Evolutionary conservation across 768 basidiomycete species (phyloP).

Genomic region (Phlebiopsis gigantea): DNA sequence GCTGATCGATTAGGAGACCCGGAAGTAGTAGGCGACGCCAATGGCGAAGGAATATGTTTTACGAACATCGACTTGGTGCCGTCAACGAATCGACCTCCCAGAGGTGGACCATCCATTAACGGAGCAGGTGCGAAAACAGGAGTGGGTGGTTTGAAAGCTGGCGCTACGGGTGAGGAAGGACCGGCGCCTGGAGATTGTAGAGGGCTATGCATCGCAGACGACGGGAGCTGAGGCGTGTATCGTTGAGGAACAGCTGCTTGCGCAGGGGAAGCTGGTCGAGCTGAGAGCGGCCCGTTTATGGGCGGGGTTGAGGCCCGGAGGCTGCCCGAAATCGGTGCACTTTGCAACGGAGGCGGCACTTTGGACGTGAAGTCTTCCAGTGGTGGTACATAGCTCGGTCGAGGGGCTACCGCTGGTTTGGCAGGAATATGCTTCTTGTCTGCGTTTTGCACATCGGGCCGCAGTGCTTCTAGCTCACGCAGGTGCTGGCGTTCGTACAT

Average conservation of each 20-base stretch:
- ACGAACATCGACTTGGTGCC: conserved; percentile 82
- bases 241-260: background rate
- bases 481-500: conserved; percentile 89
- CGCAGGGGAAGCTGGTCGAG: background rate
- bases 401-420: conserved; percentile 46
- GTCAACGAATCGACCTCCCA: conserved; percentile 63
- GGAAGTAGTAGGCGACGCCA: conserved; percentile 14
- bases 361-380: conserved; percentile 52
- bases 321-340: conserved; percentile 11
- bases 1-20: conserved; percentile 11
- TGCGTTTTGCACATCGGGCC: conserved; percentile 67
- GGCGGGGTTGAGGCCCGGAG: background rate
- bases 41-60: conserved; percentile 37
- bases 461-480: conserved; percentile 81
- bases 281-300: background rate
- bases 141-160: conserved; percentile 24
- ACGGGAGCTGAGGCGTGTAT: background rate
- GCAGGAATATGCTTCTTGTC: conserved; percentile 51
- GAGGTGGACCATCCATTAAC: conserved; percentile 40
- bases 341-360: conserved; percentile 19
- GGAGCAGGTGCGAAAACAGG: conserved; percentile 21
- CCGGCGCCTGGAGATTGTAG: conserved; percentile 53
- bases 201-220: background rate
- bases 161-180: conserved; percentile 40
- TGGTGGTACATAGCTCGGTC: conserved; percentile 56